Conservation (phyloP, 2,329 filamentous ascomycete species). For the Xylariaceae sp. region DNA sequence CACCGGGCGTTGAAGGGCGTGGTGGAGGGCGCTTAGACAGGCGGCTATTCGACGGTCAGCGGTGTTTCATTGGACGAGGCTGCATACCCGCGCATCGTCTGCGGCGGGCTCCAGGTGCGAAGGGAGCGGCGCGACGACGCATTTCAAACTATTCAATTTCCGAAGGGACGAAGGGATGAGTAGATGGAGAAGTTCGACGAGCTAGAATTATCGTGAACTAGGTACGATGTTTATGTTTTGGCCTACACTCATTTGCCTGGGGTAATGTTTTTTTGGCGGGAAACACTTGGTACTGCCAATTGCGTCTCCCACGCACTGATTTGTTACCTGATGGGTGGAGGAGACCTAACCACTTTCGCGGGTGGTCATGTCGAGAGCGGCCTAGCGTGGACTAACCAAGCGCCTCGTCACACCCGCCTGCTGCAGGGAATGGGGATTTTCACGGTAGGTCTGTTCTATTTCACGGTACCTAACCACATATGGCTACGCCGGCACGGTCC, state of each 20-base stretch:
- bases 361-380: constrained; percentile 3
- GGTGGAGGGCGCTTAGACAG: constrained; percentile 18
- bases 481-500: no score
- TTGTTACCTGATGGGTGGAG: neutral
- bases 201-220: neutral
- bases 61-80: constrained; percentile 18
- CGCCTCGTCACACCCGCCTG: neutral
- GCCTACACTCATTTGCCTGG: neutral
- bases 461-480: no score
- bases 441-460: no score
- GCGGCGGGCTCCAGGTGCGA: neutral
- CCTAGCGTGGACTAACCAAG: constrained; percentile 6
- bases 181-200: neutral
- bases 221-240: neutral
- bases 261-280: neutral
- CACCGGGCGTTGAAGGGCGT: constrained; percentile 19
- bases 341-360: neutral
- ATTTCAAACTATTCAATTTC: neutral
- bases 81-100: neutral
- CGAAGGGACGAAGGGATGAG: neutral
- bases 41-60: constrained; percentile 24
- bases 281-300: constrained; percentile 1
- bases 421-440: no score
- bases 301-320: constrained; percentile 2
- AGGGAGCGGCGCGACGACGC: neutral